Conservation (phyloP, 2,329 filamentous ascomycete species). For the Colletotrichum sp. region DNA sequence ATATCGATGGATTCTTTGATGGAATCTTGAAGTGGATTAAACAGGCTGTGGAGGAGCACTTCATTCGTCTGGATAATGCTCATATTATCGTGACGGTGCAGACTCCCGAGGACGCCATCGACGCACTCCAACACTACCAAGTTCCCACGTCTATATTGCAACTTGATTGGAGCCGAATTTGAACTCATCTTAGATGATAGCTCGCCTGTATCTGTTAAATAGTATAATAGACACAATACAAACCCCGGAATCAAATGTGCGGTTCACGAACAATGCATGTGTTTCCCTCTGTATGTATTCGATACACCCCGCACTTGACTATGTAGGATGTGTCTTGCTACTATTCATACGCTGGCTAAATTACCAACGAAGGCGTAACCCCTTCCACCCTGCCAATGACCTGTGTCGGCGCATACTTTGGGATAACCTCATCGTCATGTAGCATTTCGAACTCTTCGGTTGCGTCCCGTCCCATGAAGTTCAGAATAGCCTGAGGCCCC, state of each 20-base stretch:
- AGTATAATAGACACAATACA: not conserved
- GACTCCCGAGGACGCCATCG: constrained; percentile 74
- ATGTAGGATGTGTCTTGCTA: too few relatives aligned
- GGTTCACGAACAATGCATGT: too few relatives aligned
- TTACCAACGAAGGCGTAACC: too few relatives aligned
- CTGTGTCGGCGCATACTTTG: constrained; percentile 93
- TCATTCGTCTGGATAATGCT: constrained; percentile 73
- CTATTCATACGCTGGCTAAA: too few relatives aligned
- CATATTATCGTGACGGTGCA: constrained; percentile 81
- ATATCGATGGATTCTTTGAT: constrained; percentile 92
- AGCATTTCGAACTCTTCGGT: constrained; percentile 98
- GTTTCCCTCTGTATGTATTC: too few relatives aligned
- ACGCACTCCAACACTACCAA: constrained; percentile 74
- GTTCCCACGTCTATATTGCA: constrained; percentile 78
- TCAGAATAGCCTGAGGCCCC: constrained; percentile 94
- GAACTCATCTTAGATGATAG: accelerated
- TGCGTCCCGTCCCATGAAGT: constrained; percentile 97
- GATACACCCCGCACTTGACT: too few relatives aligned
- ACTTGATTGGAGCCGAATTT: constrained; percentile 69
- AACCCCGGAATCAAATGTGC: too few relatives aligned
- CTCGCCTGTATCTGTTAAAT: accelerated
- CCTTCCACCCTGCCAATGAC: constrained; percentile 97
- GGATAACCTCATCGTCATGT: constrained; percentile 98
- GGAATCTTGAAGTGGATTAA: constrained; percentile 83
- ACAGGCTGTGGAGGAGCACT: constrained; percentile 74